Conservation (phyloP, 163 green algal genomes). For the Volvox carteri region DNA sequence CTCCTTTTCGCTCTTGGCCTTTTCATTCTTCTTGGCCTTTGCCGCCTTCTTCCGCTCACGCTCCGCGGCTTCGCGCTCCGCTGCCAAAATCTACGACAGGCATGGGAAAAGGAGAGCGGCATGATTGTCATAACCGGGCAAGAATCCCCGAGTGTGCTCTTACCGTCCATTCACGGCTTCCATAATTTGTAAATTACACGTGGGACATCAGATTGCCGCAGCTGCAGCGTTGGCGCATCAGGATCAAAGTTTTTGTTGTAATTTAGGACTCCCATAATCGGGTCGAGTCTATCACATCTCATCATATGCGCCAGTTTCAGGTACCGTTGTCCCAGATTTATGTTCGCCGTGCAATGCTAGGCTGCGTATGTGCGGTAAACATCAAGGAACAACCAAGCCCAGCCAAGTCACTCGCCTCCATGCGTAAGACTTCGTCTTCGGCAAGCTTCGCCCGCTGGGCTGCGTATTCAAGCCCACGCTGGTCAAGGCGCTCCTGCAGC, state of each 20-base stretch:
- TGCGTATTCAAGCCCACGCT: slow-evolving; percentile 70
- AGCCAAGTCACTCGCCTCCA: slow-evolving; percentile 75
- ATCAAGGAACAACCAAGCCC: too few relatives aligned
- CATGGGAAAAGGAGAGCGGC: too few relatives aligned
- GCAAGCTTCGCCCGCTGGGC: slow-evolving; percentile 74
- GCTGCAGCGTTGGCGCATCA: slow-evolving; percentile 43
- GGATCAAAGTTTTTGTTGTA: slow-evolving; percentile 70
- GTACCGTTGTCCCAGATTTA: too few relatives aligned
- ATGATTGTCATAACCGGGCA: too few relatives aligned
- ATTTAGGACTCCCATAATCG: slow-evolving; percentile 44
- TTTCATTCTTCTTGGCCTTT: slow-evolving; percentile 76
- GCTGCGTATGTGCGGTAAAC: too few relatives aligned
- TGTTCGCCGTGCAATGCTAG: too few relatives aligned
- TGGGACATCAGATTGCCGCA: background rate
- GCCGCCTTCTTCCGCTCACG: slow-evolving; percentile 66
- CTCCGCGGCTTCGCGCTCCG: slow-evolving; percentile 68
- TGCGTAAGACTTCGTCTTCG: slow-evolving; percentile 80
- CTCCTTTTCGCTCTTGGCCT: slow-evolving; percentile 82
- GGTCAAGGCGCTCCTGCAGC: slow-evolving; percentile 84
- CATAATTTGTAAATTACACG: too few relatives aligned
- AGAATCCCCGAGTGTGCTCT: too few relatives aligned
- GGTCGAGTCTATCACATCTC: slow-evolving; percentile 52
- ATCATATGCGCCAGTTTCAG: slow-evolving; percentile 39
- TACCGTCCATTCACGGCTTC: too few relatives aligned
- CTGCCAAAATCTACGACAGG: slow-evolving; percentile 66